Percentiles rank a stretch among this genome's conserved stretches.
These are phyloP conservation scores for Kwoniella sp. DNA, from an alignment of 768 basidiomycete species.

Conservation along the genomic window DNA sequence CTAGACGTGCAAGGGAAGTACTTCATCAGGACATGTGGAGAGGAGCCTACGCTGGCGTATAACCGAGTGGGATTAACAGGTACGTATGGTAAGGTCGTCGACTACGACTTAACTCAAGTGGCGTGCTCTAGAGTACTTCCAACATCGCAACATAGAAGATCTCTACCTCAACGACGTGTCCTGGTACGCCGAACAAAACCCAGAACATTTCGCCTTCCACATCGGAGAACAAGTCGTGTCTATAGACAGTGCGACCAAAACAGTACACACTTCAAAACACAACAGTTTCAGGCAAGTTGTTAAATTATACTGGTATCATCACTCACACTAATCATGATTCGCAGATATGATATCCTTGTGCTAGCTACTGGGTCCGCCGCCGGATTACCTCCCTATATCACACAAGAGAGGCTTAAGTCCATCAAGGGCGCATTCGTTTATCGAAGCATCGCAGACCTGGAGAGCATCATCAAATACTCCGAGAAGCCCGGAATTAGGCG, in stretches of 20 bases:
- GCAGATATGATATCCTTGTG: constrained; percentile 65
- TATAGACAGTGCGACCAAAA: constrained; percentile 52
- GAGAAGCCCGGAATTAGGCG: constrained; percentile 58
- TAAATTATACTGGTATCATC: constrained; percentile 12
- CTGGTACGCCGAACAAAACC: constrained; percentile 67
- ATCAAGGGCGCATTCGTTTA: constrained; percentile 68
- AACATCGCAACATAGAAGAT: constrained; percentile 64
- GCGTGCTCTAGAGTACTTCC: constrained; percentile 66
- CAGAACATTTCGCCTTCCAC: constrained; percentile 60
- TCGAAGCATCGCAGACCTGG: constrained; percentile 70
- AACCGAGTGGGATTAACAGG: constrained; percentile 57
- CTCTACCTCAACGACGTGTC: constrained; percentile 64
- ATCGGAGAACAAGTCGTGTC: constrained; percentile 46
- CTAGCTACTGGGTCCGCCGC: constrained; percentile 72
- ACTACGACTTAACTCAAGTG: too few species aligned
- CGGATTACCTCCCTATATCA: constrained; percentile 64
- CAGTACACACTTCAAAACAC: constrained; percentile 49
- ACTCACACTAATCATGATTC: too few species aligned
- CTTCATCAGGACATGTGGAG: constrained; percentile 65
- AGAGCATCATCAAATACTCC: constrained; percentile 66
- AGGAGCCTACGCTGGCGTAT: constrained; percentile 58
- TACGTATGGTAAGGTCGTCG: constrained; percentile 7
- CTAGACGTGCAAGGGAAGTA: constrained; percentile 62
- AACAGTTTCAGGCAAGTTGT: neutral
- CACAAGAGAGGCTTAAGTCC: constrained; percentile 56